phyloP scores from a whole-genome alignment of 495 filamentous ascomycete genomes.

The Aspergillus egyptiacus region DNA sequence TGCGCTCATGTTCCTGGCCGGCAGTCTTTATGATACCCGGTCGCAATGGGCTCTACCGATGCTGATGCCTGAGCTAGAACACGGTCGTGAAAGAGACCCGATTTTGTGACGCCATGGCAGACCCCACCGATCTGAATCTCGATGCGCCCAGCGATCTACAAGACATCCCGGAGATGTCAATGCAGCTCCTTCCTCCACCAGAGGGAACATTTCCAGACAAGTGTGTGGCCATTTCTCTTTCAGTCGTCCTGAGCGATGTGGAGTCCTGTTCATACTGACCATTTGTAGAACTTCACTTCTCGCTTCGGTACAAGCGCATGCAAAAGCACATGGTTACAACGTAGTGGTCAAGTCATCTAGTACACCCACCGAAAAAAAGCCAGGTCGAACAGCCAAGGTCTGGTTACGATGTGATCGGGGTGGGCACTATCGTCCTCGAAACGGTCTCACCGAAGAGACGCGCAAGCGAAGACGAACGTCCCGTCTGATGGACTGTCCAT shows the following conservation, averaged over 20 bases:
- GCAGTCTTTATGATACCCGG: constrained; percentile 2
- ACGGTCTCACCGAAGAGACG: constrained; percentile 45
- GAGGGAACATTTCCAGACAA: constrained; percentile 44
- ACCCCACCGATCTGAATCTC: constrained; percentile 40
- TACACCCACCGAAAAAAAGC: constrained; percentile 44
- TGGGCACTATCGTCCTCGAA: constrained; percentile 45
- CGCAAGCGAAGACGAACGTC: constrained; percentile 43
- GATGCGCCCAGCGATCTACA: constrained; percentile 46
- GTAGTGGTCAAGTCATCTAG: constrained; percentile 46
- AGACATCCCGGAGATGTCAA: constrained; percentile 43
- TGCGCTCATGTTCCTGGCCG: no score
- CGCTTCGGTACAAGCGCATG: constrained; percentile 39
- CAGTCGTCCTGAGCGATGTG: not conserved
- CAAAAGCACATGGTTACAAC: constrained; percentile 43
- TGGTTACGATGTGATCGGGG: constrained; percentile 48
- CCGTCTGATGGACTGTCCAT: constrained; percentile 44
- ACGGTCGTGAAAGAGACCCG: constrained; percentile 5
- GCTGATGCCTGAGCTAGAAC: constrained; percentile 18
- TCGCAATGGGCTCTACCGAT: constrained; percentile 5
- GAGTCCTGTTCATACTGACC: no score
- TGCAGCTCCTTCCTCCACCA: constrained; percentile 39
- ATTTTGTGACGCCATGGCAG: constrained; percentile 31
- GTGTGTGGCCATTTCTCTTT: constrained; percentile 21
- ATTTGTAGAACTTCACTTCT: constrained; percentile 35
- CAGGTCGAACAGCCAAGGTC: constrained; percentile 42